Conservation (phyloP, 768 basidiomycete species). For the Suillus fuscotomentosus region DNA sequence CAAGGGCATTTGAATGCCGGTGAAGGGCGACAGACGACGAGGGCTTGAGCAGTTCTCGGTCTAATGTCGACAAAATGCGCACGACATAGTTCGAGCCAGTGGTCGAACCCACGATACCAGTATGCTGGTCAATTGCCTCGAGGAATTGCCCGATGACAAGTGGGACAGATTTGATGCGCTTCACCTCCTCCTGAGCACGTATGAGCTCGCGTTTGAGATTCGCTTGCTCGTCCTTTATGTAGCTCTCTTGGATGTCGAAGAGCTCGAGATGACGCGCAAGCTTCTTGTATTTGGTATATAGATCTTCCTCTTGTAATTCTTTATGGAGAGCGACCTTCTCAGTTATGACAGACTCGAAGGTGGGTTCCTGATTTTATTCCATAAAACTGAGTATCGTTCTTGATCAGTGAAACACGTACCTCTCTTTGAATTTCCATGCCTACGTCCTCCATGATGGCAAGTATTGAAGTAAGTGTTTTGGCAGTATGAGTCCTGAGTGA, state of each 20-base stretch:
- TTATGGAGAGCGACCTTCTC: constrained; percentile 88
- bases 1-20: constrained; percentile 96
- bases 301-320: constrained; percentile 86
- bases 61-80: constrained; percentile 93
- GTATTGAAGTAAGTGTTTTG: constrained; percentile 10
- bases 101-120: constrained; percentile 95
- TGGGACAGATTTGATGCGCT: constrained; percentile 97
- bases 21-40: constrained; percentile 98
- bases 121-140: constrained; percentile 96
- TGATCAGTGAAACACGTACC: constrained; percentile 42
- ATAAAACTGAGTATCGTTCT: constrained; percentile 6
- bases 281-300: constrained; percentile 97
- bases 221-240: constrained; percentile 98
- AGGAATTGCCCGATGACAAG: constrained; percentile 99
- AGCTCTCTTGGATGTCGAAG: constrained; percentile 91
- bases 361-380: constrained; percentile 64
- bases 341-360: constrained; percentile 82
- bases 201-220: constrained; percentile 98
- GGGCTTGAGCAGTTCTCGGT: constrained; percentile 95
- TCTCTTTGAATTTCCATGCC: constrained; percentile 82
- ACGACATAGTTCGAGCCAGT: constrained; percentile 99
- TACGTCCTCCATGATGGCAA: constrained; percentile 76
- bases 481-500: background rate
- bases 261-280: constrained; percentile 94
- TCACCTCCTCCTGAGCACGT: constrained; percentile 98